A percentile compares a stretch with the other conserved stretches of the same genome.
phyloP scores from a whole-genome alignment of 257 asterid genomes.

The Solanum sejunctum region DNA sequence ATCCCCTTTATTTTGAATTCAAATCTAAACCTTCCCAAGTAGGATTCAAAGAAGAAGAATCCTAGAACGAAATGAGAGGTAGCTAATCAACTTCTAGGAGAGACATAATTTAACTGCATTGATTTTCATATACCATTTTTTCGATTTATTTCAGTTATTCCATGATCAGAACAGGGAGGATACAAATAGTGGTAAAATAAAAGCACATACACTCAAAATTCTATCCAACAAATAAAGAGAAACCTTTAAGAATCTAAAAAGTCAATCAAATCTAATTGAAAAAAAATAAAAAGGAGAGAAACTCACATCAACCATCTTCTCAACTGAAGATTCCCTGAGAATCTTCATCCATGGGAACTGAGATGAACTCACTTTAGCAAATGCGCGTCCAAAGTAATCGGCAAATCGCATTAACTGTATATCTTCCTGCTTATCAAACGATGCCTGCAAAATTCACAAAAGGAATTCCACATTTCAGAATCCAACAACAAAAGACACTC shows the following conservation, averaged over 20 bases:
- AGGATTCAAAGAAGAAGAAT: background rate
- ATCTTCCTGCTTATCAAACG: conserved; percentile 24
- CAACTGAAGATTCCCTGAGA: conserved; percentile 24
- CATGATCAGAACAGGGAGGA: background rate
- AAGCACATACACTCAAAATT: background rate
- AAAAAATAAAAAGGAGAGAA: background rate
- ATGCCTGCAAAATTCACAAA: conserved; percentile 7
- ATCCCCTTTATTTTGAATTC: background rate
- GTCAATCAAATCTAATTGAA: background rate
- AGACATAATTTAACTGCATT: background rate
- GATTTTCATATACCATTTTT: background rate
- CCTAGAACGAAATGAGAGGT: background rate
- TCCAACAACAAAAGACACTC: background rate
- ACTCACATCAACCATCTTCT: conserved; percentile 38
- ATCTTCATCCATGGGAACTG: conserved; percentile 40
- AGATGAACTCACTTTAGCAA: conserved; percentile 22
- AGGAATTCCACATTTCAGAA: background rate
- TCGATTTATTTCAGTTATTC: background rate
- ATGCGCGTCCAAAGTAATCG: conserved; percentile 31
- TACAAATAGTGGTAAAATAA: background rate
- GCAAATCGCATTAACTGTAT: conserved; percentile 39
- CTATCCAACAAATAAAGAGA: no score
- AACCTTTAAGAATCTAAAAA: background rate
- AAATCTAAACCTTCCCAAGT: background rate
- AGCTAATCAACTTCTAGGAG: background rate